phyloP scores from a whole-genome alignment of 441 rosid species.

The Gossypium lobatum region DNA sequence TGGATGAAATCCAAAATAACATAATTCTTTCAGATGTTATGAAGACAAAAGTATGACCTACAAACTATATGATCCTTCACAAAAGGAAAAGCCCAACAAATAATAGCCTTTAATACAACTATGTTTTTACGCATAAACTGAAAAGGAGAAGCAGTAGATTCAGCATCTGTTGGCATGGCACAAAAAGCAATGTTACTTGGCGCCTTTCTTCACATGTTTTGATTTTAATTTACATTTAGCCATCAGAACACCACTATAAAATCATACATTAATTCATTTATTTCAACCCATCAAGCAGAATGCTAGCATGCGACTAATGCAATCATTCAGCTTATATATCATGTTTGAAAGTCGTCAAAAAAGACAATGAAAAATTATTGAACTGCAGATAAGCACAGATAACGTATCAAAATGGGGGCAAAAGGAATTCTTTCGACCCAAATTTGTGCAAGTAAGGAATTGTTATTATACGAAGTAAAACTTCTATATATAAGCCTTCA shows the following conservation, averaged over 20 bases:
- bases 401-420: background rate
- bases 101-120: background rate
- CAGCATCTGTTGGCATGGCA: background rate
- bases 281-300: background rate
- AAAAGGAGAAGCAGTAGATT: background rate
- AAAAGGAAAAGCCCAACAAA: background rate
- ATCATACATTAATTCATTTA: background rate
- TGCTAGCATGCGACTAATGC: background rate
- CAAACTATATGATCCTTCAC: background rate
- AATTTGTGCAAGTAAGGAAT: background rate
- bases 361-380: background rate
- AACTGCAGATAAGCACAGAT: background rate
- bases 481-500: background rate
- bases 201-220: background rate
- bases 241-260: background rate
- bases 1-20: background rate
- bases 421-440: background rate
- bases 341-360: background rate
- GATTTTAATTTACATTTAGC: background rate
- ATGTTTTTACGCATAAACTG: background rate
- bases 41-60: background rate
- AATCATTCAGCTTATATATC: background rate
- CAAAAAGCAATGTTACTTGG: background rate
- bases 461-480: constrained; percentile 1
- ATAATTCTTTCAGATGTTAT: background rate